Evolutionary conservation across 139 green algal genomes (phyloP).

Genomic region (Yamagishiella unicocca): DNA sequence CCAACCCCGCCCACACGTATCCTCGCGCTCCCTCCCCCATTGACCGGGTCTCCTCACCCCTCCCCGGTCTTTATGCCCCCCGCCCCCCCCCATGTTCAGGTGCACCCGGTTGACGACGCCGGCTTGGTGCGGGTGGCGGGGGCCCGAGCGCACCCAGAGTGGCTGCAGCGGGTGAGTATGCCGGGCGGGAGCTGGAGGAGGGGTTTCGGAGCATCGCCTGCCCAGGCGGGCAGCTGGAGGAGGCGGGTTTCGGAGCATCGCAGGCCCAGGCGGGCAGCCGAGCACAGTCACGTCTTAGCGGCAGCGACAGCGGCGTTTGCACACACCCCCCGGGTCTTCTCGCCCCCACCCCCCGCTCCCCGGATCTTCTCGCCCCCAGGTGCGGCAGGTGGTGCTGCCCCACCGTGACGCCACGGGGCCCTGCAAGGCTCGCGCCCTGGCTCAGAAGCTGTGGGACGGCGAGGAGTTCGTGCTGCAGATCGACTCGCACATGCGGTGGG

Average conservation of each 20-base stretch:
- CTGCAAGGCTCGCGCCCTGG: slow-evolving; percentile 74
- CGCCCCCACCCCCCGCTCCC: not conserved
- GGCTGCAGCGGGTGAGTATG: not conserved
- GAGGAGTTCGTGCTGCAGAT: slow-evolving; percentile 86
- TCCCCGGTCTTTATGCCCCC: too few species aligned
- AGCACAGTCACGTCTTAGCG: too few species aligned
- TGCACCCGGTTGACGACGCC: slow-evolving; percentile 57
- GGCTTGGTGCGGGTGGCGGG: slow-evolving; percentile 53
- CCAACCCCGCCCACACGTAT: too few species aligned
- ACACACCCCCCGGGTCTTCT: too few species aligned
- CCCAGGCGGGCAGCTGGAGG: not conserved
- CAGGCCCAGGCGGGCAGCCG: too few species aligned
- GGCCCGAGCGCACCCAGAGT: not conserved
- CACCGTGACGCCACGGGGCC: slow-evolving; percentile 72
- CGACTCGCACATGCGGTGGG: slow-evolving; percentile 81
- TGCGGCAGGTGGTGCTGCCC: slow-evolving; percentile 72
- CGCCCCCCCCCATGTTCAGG: slow-evolving; percentile 15
- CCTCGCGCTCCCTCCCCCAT: too few species aligned
- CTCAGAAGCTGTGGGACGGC: slow-evolving; percentile 73
- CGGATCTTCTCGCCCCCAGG: slow-evolving; percentile 41
- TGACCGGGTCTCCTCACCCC: too few species aligned
- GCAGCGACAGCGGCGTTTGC: too few species aligned
- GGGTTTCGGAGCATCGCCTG: not conserved
- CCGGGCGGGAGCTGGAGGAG: not conserved
- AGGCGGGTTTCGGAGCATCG: not conserved